Percentiles rank a stretch among this genome's conserved stretches.
Conservation (phyloP, 352 stramenopile genomes). For the Plasmopara halstedii region DNA sequence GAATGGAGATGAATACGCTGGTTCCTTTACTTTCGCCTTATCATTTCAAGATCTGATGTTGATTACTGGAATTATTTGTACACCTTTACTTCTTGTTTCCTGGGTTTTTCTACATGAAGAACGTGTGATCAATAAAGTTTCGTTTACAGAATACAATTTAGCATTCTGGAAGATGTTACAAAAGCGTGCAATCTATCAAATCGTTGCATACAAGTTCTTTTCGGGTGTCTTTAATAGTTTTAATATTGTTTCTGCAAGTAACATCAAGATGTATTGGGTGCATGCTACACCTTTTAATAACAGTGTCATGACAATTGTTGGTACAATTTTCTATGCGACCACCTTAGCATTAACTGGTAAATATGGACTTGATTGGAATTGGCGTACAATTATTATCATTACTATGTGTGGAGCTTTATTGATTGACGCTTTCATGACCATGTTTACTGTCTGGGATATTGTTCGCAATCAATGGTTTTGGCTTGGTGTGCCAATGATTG, state of each 20-base stretch:
- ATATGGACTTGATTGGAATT: conserved; percentile 48
- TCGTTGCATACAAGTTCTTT: conserved; percentile 56
- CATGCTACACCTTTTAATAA: conserved; percentile 49
- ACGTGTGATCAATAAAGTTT: conserved; percentile 8
- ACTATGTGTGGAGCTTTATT: conserved; percentile 29
- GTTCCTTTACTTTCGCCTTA: conserved; percentile 29
- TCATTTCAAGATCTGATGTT: conserved; percentile 36
- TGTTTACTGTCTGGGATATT: conserved; percentile 40
- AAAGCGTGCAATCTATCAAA: conserved; percentile 45
- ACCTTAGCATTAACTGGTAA: conserved; percentile 31
- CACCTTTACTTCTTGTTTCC: conserved; percentile 21
- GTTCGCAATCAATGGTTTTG: conserved; percentile 53
- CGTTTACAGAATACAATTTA: conserved; percentile 23
- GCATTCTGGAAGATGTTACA: conserved; percentile 44
- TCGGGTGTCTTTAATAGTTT: conserved; percentile 51
- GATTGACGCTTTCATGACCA: conserved; percentile 39
- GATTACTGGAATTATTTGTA: conserved; percentile 22
- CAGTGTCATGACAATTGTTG: conserved; percentile 39
- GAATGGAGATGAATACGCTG: conserved; percentile 35
- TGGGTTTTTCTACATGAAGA: conserved; percentile 32
- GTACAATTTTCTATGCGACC: conserved; percentile 27
- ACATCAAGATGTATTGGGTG: conserved; percentile 49
- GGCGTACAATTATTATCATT: conserved; percentile 27
- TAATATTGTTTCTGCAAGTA: conserved; percentile 38
- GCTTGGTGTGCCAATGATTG: conserved; percentile 39